Conservation (phyloP, 140 eudicot genomes). For the Flaveria floridana region DNA sequence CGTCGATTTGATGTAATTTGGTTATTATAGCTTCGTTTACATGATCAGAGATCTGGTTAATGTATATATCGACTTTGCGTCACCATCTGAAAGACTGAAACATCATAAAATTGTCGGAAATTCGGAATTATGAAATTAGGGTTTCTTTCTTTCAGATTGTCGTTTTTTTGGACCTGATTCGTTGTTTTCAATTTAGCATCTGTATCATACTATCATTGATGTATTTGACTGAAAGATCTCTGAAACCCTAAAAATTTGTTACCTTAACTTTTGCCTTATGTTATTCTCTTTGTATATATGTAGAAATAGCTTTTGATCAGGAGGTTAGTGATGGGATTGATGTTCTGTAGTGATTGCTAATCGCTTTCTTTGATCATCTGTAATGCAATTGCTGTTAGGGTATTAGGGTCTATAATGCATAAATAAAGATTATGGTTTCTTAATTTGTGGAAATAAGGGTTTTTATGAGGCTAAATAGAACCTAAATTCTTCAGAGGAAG, state of each 20-base stretch:
- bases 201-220: background rate
- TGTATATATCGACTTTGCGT: background rate
- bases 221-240: too few relatives aligned
- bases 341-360: background rate
- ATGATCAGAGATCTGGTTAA: background rate
- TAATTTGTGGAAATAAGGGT: too few relatives aligned
- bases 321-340: too few relatives aligned
- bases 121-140: slow-evolving; percentile 24
- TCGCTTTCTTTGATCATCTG: too few relatives aligned
- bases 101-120: background rate
- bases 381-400: too few relatives aligned
- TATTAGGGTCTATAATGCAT: too few relatives aligned
- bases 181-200: background rate
- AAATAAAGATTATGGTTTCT: too few relatives aligned
- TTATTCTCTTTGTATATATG: too few relatives aligned
- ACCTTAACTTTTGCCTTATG: too few relatives aligned
- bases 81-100: slow-evolving; percentile 23
- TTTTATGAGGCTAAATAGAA: too few relatives aligned
- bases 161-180: background rate
- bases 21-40: slow-evolving; percentile 2
- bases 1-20: background rate
- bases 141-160: background rate
- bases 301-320: too few relatives aligned
- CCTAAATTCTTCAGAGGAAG: too few relatives aligned
- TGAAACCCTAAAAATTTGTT: background rate